Base-by-base conservation (phyloP, 768 basidiomycete genomes). In the Macrocybe gigantea region DNA sequence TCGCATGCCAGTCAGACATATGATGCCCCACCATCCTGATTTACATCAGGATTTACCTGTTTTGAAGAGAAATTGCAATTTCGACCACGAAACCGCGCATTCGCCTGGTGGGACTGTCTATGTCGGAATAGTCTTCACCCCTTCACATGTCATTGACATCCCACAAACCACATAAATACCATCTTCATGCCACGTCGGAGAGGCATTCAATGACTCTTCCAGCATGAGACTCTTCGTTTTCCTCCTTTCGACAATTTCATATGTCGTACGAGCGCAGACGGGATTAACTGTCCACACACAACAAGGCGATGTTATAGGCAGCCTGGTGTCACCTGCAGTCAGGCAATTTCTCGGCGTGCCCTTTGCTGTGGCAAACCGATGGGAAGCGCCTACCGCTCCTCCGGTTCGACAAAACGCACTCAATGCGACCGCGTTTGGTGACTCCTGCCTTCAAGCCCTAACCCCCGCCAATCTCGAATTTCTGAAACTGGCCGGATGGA, bases 321-420 rank as follows among this genome's bases (percentile, higher is more conserved):
- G 55, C 7, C 51, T 59, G 6, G 48, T 49, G 3, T 30, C 54
- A 7, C 56, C 62, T 1, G 50, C 50, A 22, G 68, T 70, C 9
- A 61, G 66, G 14, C 61, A 61, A 38, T 70, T 68, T 47, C 57
- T 69, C 3, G 67, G 67, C 5, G 53, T 67, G 5, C 67, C 67
- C 2, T 70, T 59, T 46, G 69, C 66, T 3, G 57, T 57, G 3
- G 69, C 65, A 9, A 47, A 49, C 7, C 58, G 69, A 11, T 69
- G 69, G 69, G 53, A 61, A 35, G 58, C 61, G 11, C 69, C 69
- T 5, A 32, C 14, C 2, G 34, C 38, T n/a, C 57, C 67, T 13
- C 57, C 64, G 0, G 41, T 12, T 9, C 59, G 61, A 3, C 35
- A 41, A 1, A 38, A 45, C 11, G 40, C 51, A 1, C 48, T 65